Percentiles rank a stretch among this genome's conserved stretches.
These are phyloP conservation scores for Brassica balearica DNA, from an alignment of 441 rosid species.

Conservation along the genomic window DNA sequence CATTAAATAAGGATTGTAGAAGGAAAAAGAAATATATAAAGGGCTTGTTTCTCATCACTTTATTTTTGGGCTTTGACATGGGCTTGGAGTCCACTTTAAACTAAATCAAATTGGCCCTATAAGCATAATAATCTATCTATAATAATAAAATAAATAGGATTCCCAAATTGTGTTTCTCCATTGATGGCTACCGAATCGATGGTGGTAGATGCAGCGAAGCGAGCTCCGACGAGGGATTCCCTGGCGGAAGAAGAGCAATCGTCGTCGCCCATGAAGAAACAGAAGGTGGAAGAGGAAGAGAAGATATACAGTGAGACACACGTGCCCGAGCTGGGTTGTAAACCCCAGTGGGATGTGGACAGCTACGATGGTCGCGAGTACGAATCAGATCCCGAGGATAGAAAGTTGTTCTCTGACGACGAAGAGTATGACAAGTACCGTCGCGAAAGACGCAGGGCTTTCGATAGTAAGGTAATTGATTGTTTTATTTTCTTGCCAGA, in stretches of 20 bases:
- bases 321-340: neutral
- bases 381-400: slow-evolving; percentile 5
- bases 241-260: slow-evolving; percentile 1
- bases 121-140: no score
- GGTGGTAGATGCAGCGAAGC: neutral
- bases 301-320: neutral
- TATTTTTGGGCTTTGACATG: no score
- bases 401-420: slow-evolving; percentile 2
- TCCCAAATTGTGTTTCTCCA: neutral
- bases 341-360: slow-evolving; percentile 4
- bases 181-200: neutral
- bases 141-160: neutral
- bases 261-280: neutral
- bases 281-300: neutral
- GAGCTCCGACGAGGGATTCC: neutral
- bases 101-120: neutral
- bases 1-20: no score
- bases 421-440: neutral
- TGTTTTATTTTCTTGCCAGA: neutral
- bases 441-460: neutral
- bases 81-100: no score
- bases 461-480: neutral
- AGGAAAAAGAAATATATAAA: no score
- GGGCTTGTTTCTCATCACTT: no score
- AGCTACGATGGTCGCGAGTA: slow-evolving; percentile 6